Evolutionary conservation across 2,329 filamentous ascomycete genomes (phyloP).

Genomic region (Fusarium anthophilum): DNA sequence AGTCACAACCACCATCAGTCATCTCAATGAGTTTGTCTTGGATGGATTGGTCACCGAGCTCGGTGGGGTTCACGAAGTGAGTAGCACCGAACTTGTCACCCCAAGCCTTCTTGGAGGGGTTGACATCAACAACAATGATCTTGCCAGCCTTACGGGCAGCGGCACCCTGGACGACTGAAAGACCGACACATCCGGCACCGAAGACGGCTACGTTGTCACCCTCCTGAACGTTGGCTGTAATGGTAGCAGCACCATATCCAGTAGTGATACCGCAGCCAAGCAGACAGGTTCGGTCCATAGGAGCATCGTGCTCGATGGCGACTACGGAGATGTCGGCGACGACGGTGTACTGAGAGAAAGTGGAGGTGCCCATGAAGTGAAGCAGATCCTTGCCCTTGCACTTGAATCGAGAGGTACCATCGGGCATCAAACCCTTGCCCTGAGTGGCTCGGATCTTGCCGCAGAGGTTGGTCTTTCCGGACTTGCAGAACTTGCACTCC

Average conservation of each 20-base stretch:
- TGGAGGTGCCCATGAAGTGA: conserved; percentile 99
- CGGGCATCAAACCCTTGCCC: conserved; percentile 95
- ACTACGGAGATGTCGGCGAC: conserved; percentile 99
- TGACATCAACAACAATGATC: conserved; percentile 81
- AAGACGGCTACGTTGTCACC: conserved; percentile 92
- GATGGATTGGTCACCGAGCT: conserved; percentile 80
- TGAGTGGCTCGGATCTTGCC: conserved; percentile 98
- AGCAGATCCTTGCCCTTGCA: conserved; percentile 94
- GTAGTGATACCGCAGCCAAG: conserved; percentile 99
- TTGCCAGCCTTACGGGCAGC: conserved; percentile 82
- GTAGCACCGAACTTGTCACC: conserved; percentile 94
- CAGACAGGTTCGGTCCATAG: conserved; percentile 95
- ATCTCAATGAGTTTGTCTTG: conserved; percentile 95
- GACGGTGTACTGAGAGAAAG: conserved; percentile 98
- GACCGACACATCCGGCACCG: conserved; percentile 93
- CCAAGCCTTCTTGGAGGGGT: conserved; percentile 92
- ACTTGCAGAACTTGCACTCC: conserved; percentile 99
- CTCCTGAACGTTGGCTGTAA: conserved; percentile 91
- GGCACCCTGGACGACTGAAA: conserved; percentile 94
- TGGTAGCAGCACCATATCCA: conserved; percentile 93
- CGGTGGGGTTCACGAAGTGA: conserved; percentile 93
- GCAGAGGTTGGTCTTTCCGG: conserved; percentile 98
- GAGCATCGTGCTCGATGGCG: conserved; percentile 86
- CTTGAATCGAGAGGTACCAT: conserved; percentile 93
- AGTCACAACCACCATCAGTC: conserved; percentile 98